Conservation (phyloP, 345 rosid genomes). For the Mercurialis annua region DNA sequence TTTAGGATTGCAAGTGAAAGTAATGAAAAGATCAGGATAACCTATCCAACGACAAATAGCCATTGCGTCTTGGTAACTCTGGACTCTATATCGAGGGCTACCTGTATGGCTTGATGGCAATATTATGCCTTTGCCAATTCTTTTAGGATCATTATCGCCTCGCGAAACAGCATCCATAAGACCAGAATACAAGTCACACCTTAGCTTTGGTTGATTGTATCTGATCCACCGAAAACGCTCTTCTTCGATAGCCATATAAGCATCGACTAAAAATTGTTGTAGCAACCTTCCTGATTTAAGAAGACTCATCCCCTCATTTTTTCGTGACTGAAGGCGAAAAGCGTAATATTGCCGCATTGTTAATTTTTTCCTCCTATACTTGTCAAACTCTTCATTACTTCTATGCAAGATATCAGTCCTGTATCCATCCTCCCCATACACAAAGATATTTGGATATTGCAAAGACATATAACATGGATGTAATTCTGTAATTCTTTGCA, state of each 20-base stretch:
- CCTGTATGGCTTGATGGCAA: not conserved
- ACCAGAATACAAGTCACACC: not conserved
- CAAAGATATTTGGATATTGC: not conserved
- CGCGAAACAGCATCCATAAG: not conserved
- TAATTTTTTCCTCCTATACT: not conserved
- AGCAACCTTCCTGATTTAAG: not conserved
- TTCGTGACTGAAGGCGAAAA: not conserved
- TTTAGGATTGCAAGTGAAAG: conserved; percentile 12
- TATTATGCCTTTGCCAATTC: not conserved
- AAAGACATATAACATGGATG: not conserved
- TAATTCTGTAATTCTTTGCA: not conserved
- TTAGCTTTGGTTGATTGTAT: not conserved
- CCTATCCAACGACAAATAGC: not conserved
- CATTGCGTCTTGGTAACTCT: not conserved
- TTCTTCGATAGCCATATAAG: not conserved
- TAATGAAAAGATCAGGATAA: not conserved
- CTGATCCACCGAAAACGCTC: not conserved
- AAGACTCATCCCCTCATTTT: not conserved
- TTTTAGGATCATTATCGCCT: not conserved
- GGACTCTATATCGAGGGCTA: not conserved
- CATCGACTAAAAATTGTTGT: not conserved
- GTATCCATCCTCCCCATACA: not conserved
- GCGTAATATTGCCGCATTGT: not conserved
- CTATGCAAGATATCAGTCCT: not conserved
- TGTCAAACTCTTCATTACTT: not conserved